Percentiles rank a stretch among this genome's conserved stretches.
phyloP scores from a whole-genome alignment of 257 asterid species.

The Solanum ossicruentum region DNA sequence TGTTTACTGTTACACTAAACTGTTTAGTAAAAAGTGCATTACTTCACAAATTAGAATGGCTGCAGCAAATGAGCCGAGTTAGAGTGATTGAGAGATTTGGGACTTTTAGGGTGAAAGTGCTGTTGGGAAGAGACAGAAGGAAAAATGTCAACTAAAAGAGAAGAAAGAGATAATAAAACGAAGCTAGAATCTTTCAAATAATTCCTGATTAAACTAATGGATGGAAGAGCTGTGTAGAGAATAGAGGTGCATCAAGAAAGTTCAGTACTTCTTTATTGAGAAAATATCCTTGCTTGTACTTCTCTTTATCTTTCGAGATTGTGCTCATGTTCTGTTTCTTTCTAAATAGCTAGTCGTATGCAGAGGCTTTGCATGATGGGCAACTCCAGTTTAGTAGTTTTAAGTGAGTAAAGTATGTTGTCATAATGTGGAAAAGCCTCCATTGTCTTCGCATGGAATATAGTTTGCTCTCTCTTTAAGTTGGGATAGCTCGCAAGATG shows the following conservation, averaged over 20 bases:
- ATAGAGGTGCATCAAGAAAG: not conserved
- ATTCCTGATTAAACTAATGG: not conserved
- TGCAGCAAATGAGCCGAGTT: not conserved
- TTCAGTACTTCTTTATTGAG: not conserved
- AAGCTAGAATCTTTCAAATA: not conserved
- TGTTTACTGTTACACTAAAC: not conserved
- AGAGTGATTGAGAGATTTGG: not conserved
- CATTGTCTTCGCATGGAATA: not conserved
- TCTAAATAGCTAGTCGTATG: not conserved
- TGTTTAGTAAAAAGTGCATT: not conserved
- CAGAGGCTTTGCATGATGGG: not conserved
- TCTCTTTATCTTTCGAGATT: not conserved
- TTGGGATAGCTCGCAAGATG: not conserved
- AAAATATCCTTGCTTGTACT: not conserved
- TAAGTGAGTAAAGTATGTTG: not conserved
- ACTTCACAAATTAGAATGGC: not conserved
- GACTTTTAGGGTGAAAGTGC: not conserved
- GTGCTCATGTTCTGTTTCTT: not conserved
- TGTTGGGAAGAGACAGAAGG: not conserved
- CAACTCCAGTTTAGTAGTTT: not conserved
- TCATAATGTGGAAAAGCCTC: not conserved
- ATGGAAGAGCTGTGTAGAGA: not conserved
- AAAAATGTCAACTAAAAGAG: not conserved
- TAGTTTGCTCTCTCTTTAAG: not conserved
- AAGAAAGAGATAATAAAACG: not conserved